phyloP scores from a whole-genome alignment of 148 eudicot genomes.

The Spergularia marina region DNA sequence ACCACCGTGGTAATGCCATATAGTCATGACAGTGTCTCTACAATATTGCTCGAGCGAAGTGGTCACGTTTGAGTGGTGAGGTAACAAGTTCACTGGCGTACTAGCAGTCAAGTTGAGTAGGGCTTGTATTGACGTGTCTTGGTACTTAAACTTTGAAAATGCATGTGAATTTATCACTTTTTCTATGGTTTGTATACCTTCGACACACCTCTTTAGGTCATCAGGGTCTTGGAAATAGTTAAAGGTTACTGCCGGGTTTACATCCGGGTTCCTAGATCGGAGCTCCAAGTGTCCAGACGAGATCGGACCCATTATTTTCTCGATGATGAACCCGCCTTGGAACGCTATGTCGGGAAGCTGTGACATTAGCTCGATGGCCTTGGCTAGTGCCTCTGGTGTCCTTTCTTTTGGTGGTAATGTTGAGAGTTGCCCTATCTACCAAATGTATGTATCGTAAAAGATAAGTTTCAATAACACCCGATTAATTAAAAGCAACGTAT shows the following conservation, averaged over 20 bases:
- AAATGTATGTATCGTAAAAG: not conserved
- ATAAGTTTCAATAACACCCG: too few relatives aligned
- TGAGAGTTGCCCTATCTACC: conserved; percentile 87
- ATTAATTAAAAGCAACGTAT: too few relatives aligned
- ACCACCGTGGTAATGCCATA: conserved; percentile 88
- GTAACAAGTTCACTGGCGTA: conserved; percentile 57
- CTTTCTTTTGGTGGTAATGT: conserved; percentile 78
- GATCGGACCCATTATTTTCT: conserved; percentile 70
- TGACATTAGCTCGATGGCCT: conserved; percentile 56
- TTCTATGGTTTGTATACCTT: conserved; percentile 56
- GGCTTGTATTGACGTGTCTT: conserved; percentile 21
- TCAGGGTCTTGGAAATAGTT: conserved; percentile 74
- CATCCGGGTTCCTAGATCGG: conserved; percentile 41
- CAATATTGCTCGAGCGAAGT: conserved; percentile 59
- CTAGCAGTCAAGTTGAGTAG: conserved; percentile 56
- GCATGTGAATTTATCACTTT: conserved; percentile 48
- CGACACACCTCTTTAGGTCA: conserved; percentile 64
- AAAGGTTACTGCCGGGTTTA: conserved; percentile 74
- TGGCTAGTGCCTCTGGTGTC: conserved; percentile 65
- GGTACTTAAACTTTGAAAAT: conserved; percentile 49
- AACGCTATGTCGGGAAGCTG: conserved; percentile 47
- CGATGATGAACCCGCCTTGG: conserved; percentile 82
- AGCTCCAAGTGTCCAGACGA: conserved; percentile 76
- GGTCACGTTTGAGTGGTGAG: conserved; percentile 48
- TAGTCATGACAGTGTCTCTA: conserved; percentile 73